Percentiles rank a stretch among this genome's conserved stretches.
Evolutionary conservation across 371 early-diverging fungal genomes (phyloP).

Genomic region (Mortierella sp.): DNA sequence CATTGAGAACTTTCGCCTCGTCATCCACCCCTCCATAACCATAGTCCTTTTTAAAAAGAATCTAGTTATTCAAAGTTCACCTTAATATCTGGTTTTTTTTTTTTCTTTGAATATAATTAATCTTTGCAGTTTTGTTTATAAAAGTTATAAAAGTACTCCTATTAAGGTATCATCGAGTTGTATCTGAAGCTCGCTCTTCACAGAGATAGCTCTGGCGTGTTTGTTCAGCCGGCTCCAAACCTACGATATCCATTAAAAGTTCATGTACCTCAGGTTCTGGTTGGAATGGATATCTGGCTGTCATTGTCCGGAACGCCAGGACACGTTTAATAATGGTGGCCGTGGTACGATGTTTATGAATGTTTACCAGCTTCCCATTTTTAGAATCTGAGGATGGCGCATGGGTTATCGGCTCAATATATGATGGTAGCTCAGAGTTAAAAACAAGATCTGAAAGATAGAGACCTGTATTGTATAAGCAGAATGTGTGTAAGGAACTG

Average conservation of each 20-base stretch:
- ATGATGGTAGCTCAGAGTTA: slow-evolving; percentile 73
- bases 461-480: slow-evolving; percentile 55
- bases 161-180: neutral
- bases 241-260: slow-evolving; percentile 28
- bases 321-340: slow-evolving; percentile 76
- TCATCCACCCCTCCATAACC: too few relatives aligned
- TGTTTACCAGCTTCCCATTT: slow-evolving; percentile 62
- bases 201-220: slow-evolving; percentile 20
- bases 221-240: slow-evolving; percentile 19
- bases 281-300: slow-evolving; percentile 68
- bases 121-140: too few relatives aligned
- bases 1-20: too few relatives aligned
- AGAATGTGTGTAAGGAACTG: neutral
- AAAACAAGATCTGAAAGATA: slow-evolving; percentile 77
- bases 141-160: neutral
- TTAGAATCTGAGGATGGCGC: neutral
- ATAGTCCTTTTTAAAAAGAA: too few relatives aligned
- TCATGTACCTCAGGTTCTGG: slow-evolving; percentile 57
- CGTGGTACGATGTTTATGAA: slow-evolving; percentile 73
- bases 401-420: slow-evolving; percentile 45
- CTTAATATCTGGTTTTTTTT: too few relatives aligned
- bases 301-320: slow-evolving; percentile 67
- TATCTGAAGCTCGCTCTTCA: slow-evolving; percentile 20
- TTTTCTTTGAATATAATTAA: too few relatives aligned
- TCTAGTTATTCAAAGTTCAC: too few relatives aligned